Conservation (phyloP, 2,329 filamentous ascomycete species). For the Epichloe baconii region DNA sequence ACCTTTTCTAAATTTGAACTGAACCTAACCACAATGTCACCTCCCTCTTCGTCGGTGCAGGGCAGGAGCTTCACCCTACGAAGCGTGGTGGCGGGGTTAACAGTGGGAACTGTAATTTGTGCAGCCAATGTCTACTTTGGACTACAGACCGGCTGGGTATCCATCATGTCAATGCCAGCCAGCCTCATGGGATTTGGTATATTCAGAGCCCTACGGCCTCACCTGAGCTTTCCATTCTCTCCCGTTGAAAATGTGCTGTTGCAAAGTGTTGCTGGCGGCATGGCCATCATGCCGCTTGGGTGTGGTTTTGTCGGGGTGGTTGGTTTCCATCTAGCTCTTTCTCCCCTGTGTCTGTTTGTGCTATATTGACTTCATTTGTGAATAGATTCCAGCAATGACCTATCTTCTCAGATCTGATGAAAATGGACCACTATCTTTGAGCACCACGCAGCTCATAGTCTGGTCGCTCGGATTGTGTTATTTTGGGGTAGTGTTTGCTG, state of each 20-base stretch:
- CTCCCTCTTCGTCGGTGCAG: constrained; percentile 13
- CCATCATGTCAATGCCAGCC: constrained; percentile 93
- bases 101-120: constrained; percentile 81
- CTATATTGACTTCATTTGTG: constrained; percentile 4
- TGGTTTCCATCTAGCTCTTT: constrained; percentile 14
- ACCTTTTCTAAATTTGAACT: too few species aligned
- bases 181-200: constrained; percentile 90
- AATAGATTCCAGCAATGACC: constrained; percentile 71
- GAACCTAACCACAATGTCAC: neutral
- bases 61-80: constrained; percentile 72
- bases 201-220: constrained; percentile 65
- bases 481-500: constrained; percentile 93
- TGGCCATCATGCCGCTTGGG: constrained; percentile 92
- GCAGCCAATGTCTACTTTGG: constrained; percentile 99
- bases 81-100: constrained; percentile 64
- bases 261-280: constrained; percentile 87
- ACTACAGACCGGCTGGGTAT: constrained; percentile 64
- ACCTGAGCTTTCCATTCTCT: constrained; percentile 70
- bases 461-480: constrained; percentile 93
- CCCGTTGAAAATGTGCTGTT: constrained; percentile 95
- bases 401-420: constrained; percentile 70
- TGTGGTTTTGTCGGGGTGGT: constrained; percentile 89
- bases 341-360: neutral
- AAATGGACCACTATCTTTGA: constrained; percentile 60
- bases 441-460: constrained; percentile 64